These are phyloP conservation scores for Xylaria sp. DNA, from an alignment of 2,329 filamentous ascomycete genomes.

Conservation along the genomic window DNA sequence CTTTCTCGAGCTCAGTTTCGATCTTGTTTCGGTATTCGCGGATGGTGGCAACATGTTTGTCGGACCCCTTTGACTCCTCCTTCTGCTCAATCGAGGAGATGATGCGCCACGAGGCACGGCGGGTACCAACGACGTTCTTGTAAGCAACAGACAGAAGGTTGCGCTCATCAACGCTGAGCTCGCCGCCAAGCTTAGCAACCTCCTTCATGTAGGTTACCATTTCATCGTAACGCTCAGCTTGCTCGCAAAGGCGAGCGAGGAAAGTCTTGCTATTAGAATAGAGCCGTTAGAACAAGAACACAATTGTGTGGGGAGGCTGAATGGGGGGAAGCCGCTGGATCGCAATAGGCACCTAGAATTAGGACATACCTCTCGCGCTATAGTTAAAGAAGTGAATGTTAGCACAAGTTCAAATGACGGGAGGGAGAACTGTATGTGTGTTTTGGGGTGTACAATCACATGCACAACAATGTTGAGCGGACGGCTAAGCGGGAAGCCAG, in stretches of 20 bases:
- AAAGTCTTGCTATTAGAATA: conserved; percentile 87
- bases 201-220: conserved; percentile 99
- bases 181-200: conserved; percentile 87
- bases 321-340: conserved; percentile 31
- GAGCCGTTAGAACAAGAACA: conserved; percentile 38
- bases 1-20: conserved; percentile 94
- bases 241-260: conserved; percentile 99
- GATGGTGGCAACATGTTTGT: conserved; percentile 94
- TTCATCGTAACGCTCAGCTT: conserved; percentile 99
- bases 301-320: conserved; percentile 26
- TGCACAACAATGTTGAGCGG: conserved; percentile 21
- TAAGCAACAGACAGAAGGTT: conserved; percentile 99
- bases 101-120: conserved; percentile 99
- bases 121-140: conserved; percentile 99
- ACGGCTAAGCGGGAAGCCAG: conserved; percentile 9
- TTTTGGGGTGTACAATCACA: conserved; percentile 1
- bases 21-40: conserved; percentile 99
- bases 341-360: conserved; percentile 27
- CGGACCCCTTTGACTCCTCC: conserved; percentile 98
- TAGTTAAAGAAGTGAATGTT: conserved; percentile 48
- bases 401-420: conserved; percentile 41
- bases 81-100: conserved; percentile 99
- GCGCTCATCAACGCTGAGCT: conserved; percentile 95
- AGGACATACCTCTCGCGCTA: conserved; percentile 76
- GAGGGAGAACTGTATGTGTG: conserved; percentile 40